A percentile compares a stretch with the other conserved stretches of the same genome.
Conservation (phyloP, 140 eudicot species). For the Erigeron philadelphicus region DNA sequence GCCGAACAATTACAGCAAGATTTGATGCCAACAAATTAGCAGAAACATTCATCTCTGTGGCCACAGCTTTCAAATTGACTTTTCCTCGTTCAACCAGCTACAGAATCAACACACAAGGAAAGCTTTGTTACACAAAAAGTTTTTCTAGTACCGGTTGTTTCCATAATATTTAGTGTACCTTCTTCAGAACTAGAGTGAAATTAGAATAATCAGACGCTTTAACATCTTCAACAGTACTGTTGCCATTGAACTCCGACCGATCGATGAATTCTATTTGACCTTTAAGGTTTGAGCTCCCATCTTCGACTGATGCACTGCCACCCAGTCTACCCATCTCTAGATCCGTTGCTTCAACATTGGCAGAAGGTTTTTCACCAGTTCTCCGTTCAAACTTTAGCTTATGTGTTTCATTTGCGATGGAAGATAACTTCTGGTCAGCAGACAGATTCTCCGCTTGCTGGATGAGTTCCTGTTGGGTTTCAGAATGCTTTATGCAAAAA, state of each 20-base stretch:
- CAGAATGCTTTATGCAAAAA: slow-evolving; percentile 83
- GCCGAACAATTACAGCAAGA: slow-evolving; percentile 47
- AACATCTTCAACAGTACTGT: slow-evolving; percentile 35
- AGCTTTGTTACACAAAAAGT: slow-evolving; percentile 1
- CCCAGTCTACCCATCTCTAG: too few species aligned
- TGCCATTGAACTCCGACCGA: slow-evolving; percentile 34
- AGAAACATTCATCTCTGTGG: slow-evolving; percentile 64
- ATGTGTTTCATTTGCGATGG: slow-evolving; percentile 28
- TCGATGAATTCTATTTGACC: slow-evolving; percentile 35
- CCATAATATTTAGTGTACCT: slow-evolving; percentile 40
- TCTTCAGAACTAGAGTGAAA: slow-evolving; percentile 48
- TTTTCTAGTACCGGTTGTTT: neutral
- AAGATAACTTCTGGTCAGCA: neutral
- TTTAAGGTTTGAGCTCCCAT: slow-evolving; percentile 31
- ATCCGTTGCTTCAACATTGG: too few species aligned
- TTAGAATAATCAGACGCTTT: slow-evolving; percentile 36
- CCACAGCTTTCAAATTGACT: slow-evolving; percentile 62
- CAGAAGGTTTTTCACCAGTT: too few species aligned
- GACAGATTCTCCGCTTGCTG: slow-evolving; percentile 33
- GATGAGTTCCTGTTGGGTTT: slow-evolving; percentile 30
- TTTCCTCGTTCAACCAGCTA: slow-evolving; percentile 70
- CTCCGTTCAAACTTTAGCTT: neutral
- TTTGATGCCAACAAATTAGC: slow-evolving; percentile 50
- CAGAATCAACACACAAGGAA: slow-evolving; percentile 16
- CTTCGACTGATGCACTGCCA: slow-evolving; percentile 31